Percentiles rank a stretch among this genome's conserved stretches.
Evolutionary conservation across 2,329 filamentous ascomycete genomes (phyloP).

Genomic region (Elsinoe australis): DNA sequence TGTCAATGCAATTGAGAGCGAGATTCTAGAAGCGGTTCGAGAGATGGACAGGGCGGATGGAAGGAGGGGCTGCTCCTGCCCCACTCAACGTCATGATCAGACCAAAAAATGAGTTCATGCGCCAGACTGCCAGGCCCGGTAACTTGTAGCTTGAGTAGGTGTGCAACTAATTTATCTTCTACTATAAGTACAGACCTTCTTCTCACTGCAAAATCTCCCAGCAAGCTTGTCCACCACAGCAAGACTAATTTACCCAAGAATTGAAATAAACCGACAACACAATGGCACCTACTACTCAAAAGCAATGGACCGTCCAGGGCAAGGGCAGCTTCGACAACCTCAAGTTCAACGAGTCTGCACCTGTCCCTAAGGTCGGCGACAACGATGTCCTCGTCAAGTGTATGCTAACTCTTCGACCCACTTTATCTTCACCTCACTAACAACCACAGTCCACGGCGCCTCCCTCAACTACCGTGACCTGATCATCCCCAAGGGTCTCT

Average conservation of each 20-base stretch:
- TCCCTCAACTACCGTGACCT: slow-evolving; percentile 46
- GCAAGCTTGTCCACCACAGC: no score
- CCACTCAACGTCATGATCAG: slow-evolving; percentile 14
- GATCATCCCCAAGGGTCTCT: slow-evolving; percentile 41
- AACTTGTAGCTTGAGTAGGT: no score
- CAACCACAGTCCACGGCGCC: slow-evolving; percentile 36
- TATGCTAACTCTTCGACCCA: slow-evolving; percentile 24
- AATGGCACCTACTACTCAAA: slow-evolving; percentile 40
- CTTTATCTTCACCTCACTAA: background rate
- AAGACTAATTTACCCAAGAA: no score
- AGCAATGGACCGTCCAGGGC: slow-evolving; percentile 51
- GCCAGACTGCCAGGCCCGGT: slow-evolving; percentile 1
- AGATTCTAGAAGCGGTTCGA: no score
- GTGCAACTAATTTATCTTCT: background rate
- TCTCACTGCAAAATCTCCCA: no score
- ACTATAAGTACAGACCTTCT: background rate
- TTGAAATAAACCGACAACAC: slow-evolving; percentile 21
- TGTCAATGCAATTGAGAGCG: no score
- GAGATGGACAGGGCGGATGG: background rate
- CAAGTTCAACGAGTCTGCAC: slow-evolving; percentile 44
- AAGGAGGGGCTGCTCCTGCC: slow-evolving; percentile 3
- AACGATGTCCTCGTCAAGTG: slow-evolving; percentile 64
- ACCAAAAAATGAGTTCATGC: slow-evolving; percentile 6
- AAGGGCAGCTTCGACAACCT: slow-evolving; percentile 55
- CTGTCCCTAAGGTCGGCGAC: slow-evolving; percentile 57